Percentiles rank a stretch among this genome's conserved stretches.
phyloP scores from a whole-genome alignment of 2,329 filamentous ascomycete species.

The Phoma sp. region DNA sequence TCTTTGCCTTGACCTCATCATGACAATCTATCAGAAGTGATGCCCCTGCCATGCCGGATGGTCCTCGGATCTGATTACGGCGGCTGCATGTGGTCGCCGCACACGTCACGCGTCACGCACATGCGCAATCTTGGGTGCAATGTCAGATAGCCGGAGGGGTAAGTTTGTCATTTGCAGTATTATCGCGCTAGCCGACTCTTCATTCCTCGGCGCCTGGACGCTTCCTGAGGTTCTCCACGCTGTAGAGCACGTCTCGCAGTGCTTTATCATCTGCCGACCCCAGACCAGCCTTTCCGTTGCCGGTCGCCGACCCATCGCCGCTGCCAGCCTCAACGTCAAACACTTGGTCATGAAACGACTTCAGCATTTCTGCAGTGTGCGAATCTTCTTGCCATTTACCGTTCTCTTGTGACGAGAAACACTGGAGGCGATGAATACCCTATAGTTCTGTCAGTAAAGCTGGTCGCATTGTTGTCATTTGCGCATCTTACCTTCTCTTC shows the following conservation, averaged over 20 bases:
- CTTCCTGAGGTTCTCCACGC: conserved; percentile 57
- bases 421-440: conserved; percentile 32
- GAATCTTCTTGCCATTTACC: conserved; percentile 34
- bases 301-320: conserved; percentile 21
- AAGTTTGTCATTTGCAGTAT: conserved; percentile 12
- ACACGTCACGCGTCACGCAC: conserved; percentile 16
- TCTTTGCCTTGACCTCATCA: neutral
- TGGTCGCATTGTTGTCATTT: neutral
- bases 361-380: conserved; percentile 20
- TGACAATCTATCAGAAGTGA: neutral
- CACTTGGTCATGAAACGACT: conserved; percentile 23
- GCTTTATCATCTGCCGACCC: conserved; percentile 42
- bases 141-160: neutral
- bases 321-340: conserved; percentile 17
- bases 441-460: conserved; percentile 21
- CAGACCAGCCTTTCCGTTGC: conserved; percentile 16
- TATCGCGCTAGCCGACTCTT: conserved; percentile 13
- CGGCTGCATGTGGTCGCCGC: conserved; percentile 19
- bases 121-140: neutral
- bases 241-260: conserved; percentile 55
- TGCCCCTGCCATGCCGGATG: conserved; percentile 7
- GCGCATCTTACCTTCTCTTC: conserved; percentile 35
- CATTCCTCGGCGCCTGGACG: conserved; percentile 49
- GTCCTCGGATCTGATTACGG: conserved; percentile 20
- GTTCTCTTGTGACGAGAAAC: conserved; percentile 26